A percentile compares a stretch with the other conserved stretches of the same genome.
phyloP scores from a whole-genome alignment of 495 filamentous ascomycete species.

The Aspergillus leporis region DNA sequence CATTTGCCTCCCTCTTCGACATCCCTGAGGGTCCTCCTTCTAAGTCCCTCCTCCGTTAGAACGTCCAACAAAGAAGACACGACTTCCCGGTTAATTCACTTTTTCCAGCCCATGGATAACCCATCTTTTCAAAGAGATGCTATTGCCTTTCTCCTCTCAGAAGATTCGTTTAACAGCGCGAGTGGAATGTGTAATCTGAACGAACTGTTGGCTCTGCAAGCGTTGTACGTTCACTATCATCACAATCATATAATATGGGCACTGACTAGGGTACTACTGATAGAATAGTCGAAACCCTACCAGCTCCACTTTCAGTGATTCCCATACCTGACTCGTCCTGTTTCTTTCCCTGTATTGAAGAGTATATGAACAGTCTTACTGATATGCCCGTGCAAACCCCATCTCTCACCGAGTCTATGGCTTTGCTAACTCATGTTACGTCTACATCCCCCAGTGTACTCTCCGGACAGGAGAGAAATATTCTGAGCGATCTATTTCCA shows the following conservation, averaged over 20 bases:
- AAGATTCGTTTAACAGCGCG: slow-evolving; percentile 18
- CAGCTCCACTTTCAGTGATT: slow-evolving; percentile 28
- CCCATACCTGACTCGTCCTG: slow-evolving; percentile 28
- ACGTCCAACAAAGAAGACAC: slow-evolving; percentile 24
- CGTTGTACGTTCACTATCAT: slow-evolving; percentile 22
- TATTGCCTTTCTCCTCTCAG: slow-evolving; percentile 55
- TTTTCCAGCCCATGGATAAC: slow-evolving; percentile 38
- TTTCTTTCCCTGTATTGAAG: slow-evolving; percentile 28
- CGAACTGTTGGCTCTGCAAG: slow-evolving; percentile 32
- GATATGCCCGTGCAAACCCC: slow-evolving; percentile 19
- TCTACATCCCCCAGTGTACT: slow-evolving; percentile 26
- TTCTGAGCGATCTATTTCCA: slow-evolving; percentile 50
- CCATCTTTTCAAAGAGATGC: slow-evolving; percentile 31
- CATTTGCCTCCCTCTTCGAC: neutral
- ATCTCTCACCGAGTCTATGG: slow-evolving; percentile 17
- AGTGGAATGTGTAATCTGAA: slow-evolving; percentile 22
- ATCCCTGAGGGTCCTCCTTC: slow-evolving; percentile 50
- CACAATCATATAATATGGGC: neutral
- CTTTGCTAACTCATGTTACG: slow-evolving; percentile 50
- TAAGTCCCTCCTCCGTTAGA: slow-evolving; percentile 51
- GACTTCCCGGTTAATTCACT: slow-evolving; percentile 45
- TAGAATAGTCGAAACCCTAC: slow-evolving; percentile 25
- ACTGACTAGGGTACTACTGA: neutral
- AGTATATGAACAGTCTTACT: slow-evolving; percentile 25
- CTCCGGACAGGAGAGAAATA: slow-evolving; percentile 42